Base-by-base conservation (phyloP, 805 yeast species). In the Wickerhamomyces chambardii region DNA sequence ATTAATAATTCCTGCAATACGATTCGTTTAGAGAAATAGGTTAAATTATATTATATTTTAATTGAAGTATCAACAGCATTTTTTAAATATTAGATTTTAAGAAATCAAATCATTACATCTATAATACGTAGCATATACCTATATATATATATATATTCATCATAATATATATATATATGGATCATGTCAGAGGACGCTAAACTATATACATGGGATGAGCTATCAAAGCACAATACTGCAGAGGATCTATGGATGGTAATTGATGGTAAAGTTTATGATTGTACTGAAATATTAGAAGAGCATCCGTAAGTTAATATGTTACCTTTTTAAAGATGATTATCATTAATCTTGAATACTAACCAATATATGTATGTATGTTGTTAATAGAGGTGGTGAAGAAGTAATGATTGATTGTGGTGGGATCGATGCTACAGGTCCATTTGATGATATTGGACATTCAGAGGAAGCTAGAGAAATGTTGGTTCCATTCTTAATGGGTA, bases 361-460 rank as follows among this genome's bases (percentile, higher is more conserved):
- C 6, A 24, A 24, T 12, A 24, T 6, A 11, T 11, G 6, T 14
- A 24, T 24, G 12, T 24, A 3, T 12, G 12, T 11, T 64, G 22
- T 10, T n/a, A 19, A n/a, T 32, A 46, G 51, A 34, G 95, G 95
- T 55, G 95, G 95, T 45, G 84, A 81, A 43, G 95, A 86, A 55
- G 90, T 85, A 17, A 65, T 85, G 47, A 62, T 78, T 35, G 95
- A 84, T 49, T 70, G 79, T 49, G 95, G 84, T 34, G 95, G 95
- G 39, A 68, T 70, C 38, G 95, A 86, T 55, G 90, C 89, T 33
- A 84, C 96, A 14, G 75, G 74, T 37, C 77, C 87, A 31, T 76
- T 90, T 74, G 78, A 69, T 49, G 95, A 86, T 53, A 89, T 92
- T 55, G 99, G 99, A 26, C 99, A 92, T 64, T 86, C 97, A 26